A percentile compares a stretch with the other conserved stretches of the same genome.
Conservation (phyloP, 2,329 filamentous ascomycete species). For the Verticillium klebahnii region DNA sequence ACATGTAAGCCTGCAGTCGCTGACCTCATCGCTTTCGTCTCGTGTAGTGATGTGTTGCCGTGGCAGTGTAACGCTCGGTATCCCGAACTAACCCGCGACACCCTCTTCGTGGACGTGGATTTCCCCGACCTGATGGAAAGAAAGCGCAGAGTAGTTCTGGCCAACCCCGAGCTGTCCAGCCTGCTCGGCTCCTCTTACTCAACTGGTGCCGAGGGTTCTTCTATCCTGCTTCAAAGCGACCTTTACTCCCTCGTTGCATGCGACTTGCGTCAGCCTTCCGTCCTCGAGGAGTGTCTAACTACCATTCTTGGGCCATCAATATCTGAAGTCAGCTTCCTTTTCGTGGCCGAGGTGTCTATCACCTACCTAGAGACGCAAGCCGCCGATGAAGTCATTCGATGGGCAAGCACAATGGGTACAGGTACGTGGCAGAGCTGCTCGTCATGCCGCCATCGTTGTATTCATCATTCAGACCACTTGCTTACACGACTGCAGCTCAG, state of each 20-base stretch:
- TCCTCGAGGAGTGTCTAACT: slow-evolving; percentile 55
- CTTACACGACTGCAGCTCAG: slow-evolving; percentile 44
- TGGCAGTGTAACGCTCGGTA: slow-evolving; percentile 76
- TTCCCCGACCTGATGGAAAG: slow-evolving; percentile 74
- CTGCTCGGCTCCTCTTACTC: slow-evolving; percentile 35
- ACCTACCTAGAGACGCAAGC: slow-evolving; percentile 79
- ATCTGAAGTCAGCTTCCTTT: slow-evolving; percentile 61
- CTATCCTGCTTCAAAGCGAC: slow-evolving; percentile 58
- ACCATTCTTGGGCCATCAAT: slow-evolving; percentile 46
- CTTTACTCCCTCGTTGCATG: slow-evolving; percentile 78
- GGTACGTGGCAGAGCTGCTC: slow-evolving; percentile 40
- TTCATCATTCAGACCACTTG: slow-evolving; percentile 14
- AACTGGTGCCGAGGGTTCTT: slow-evolving; percentile 36
- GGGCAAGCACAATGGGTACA: slow-evolving; percentile 67
- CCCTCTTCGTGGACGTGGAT: slow-evolving; percentile 78
- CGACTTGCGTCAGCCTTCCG: slow-evolving; percentile 65
- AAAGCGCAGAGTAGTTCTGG: slow-evolving; percentile 65
- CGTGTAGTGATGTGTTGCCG: slow-evolving; percentile 71
- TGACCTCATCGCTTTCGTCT: not conserved
- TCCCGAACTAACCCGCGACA: slow-evolving; percentile 48
- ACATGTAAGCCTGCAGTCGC: not conserved
- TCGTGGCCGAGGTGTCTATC: slow-evolving; percentile 84
- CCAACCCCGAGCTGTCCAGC: slow-evolving; percentile 51
- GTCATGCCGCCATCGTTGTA: not conserved
- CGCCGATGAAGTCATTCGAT: slow-evolving; percentile 70